These are phyloP conservation scores for Prunus armeniaca DNA, from an alignment of 306 rosid genomes.

Conservation along the genomic window DNA sequence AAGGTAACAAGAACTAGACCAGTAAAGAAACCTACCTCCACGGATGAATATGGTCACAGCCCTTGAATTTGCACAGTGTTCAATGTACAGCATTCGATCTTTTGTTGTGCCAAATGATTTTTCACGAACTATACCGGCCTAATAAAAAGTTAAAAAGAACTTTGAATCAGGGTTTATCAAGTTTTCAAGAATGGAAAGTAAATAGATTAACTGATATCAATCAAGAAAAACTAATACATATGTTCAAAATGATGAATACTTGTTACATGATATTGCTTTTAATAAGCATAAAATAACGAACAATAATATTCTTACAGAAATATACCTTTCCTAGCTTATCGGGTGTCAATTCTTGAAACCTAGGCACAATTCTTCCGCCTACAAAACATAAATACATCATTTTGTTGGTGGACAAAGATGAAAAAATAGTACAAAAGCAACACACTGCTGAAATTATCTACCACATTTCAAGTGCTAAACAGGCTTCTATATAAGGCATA, in stretches of 20 bases:
- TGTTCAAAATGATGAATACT: not conserved
- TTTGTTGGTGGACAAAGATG: slow-evolving; percentile 3
- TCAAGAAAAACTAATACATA: not conserved
- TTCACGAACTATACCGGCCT: slow-evolving; percentile 98
- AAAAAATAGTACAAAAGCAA: not conserved
- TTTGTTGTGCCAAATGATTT: slow-evolving; percentile 94
- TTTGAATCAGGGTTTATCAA: not conserved
- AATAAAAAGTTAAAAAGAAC: not conserved
- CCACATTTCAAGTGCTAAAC: slow-evolving; percentile 2
- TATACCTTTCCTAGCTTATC: slow-evolving; percentile 91
- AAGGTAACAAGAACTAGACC: not conserved
- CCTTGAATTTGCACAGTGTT: slow-evolving; percentile 96
- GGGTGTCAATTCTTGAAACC: slow-evolving; percentile 92
- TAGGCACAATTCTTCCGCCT: slow-evolving; percentile 99
- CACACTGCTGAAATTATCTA: not conserved
- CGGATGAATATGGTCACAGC: slow-evolving; percentile 91
- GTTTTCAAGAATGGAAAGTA: not conserved
- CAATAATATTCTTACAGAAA: not conserved
- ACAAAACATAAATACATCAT: slow-evolving; percentile 25
- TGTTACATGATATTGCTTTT: not conserved
- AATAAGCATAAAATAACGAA: not conserved
- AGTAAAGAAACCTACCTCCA: slow-evolving; percentile 57
- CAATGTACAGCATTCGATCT: slow-evolving; percentile 94
- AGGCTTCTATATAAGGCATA: slow-evolving; percentile 27
- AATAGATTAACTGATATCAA: not conserved